Conservation (phyloP, 306 rosid species). For the Rosa persica region DNA sequence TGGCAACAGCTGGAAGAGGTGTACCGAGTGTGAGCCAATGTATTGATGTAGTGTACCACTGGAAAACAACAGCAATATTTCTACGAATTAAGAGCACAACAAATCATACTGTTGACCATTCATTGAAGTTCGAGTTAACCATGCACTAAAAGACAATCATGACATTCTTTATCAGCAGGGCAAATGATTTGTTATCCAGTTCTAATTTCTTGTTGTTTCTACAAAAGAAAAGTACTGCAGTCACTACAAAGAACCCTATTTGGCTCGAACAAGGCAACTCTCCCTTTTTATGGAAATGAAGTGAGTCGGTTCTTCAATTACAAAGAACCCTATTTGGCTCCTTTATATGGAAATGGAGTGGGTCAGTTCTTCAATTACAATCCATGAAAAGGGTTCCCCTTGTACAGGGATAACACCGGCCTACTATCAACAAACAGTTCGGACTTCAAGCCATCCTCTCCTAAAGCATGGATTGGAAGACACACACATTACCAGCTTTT, state of each 20-base stretch:
- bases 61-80: conserved; percentile 17
- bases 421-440: neutral
- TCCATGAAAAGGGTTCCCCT: neutral
- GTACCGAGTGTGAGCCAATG: conserved; percentile 30
- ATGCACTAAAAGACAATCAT: neutral
- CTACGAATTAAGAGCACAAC: conserved; percentile 1
- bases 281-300: neutral
- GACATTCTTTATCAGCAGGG: neutral
- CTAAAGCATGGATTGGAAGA: neutral
- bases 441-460: neutral
- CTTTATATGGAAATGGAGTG: neutral
- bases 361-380: neutral
- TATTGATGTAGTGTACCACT: conserved; percentile 26
- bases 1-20: conserved; percentile 50
- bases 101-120: conserved; percentile 12
- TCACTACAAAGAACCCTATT: neutral
- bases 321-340: neutral
- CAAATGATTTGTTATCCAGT: neutral
- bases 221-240: neutral
- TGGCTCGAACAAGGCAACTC: neutral
- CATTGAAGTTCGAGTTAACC: neutral
- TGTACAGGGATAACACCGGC: neutral
- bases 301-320: neutral
- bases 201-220: neutral
- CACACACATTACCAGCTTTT: neutral